These are phyloP conservation scores for Astraeus odoratus DNA, from an alignment of 768 basidiomycete genomes.

Conservation along the genomic window DNA sequence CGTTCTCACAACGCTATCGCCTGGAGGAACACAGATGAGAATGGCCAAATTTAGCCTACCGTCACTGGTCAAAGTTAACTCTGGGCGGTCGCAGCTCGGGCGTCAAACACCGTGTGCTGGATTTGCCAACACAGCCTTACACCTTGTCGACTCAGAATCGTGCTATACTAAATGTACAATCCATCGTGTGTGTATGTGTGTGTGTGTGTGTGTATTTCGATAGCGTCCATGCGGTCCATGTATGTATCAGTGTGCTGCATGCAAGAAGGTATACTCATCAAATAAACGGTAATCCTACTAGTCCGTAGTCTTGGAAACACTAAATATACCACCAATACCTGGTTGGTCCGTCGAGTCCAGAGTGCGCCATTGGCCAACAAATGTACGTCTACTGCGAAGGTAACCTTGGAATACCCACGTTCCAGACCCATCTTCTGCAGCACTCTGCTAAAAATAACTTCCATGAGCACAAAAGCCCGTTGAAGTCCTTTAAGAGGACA, in stretches of 20 bases:
- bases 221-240: too few species aligned
- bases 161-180: background rate
- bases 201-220: background rate
- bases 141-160: background rate
- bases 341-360: conserved; percentile 25
- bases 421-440: conserved; percentile 33
- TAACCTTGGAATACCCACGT: conserved; percentile 56
- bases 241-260: too few species aligned
- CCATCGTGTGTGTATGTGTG: too few species aligned
- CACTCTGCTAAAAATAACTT: conserved; percentile 32
- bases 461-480: conserved; percentile 1
- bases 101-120: conserved; percentile 1
- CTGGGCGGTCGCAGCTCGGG: conserved; percentile 4
- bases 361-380: conserved; percentile 51
- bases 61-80: conserved; percentile 16
- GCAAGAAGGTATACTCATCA: background rate
- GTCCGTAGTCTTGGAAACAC: conserved; percentile 39
- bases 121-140: background rate
- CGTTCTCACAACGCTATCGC: background rate
- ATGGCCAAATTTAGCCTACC: background rate
- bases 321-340: conserved; percentile 49
- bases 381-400: conserved; percentile 37
- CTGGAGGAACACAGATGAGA: background rate
- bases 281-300: conserved; percentile 8
- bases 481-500: conserved; percentile 13